These are phyloP conservation scores for Pseudofabraea citricarpa DNA, from an alignment of 2,329 filamentous ascomycete genomes.

Conservation along the genomic window DNA sequence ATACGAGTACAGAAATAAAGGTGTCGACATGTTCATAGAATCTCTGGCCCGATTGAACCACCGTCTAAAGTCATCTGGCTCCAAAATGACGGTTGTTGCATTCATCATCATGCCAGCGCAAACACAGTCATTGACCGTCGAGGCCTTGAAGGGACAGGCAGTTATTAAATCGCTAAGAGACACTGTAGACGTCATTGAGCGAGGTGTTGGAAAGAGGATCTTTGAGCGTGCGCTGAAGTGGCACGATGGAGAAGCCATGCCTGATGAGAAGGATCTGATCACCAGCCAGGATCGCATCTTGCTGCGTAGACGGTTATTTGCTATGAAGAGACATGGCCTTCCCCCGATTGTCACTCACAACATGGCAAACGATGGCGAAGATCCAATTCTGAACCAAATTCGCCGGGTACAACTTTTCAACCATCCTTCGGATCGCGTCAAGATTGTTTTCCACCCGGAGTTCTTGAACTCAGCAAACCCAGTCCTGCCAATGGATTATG, in stretches of 20 bases:
- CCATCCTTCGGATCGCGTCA: slow-evolving; percentile 89
- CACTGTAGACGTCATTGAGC: slow-evolving; percentile 88
- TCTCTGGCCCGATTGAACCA: slow-evolving; percentile 92
- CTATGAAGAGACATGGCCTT: slow-evolving; percentile 87
- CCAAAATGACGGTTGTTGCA: slow-evolving; percentile 90
- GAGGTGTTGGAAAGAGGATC: slow-evolving; percentile 85
- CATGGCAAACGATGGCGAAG: slow-evolving; percentile 91
- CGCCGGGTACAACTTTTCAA: slow-evolving; percentile 96
- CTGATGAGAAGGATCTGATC: slow-evolving; percentile 95
- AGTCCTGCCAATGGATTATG: slow-evolving; percentile 91
- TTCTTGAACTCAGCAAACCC: slow-evolving; percentile 96
- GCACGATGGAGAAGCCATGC: slow-evolving; percentile 90
- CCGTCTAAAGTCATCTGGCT: slow-evolving; percentile 76
- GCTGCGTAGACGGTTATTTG: slow-evolving; percentile 84
- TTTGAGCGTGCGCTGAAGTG: slow-evolving; percentile 93
- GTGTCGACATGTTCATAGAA: slow-evolving; percentile 99
- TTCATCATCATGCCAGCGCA: slow-evolving; percentile 99
- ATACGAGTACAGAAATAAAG: slow-evolving; percentile 98
- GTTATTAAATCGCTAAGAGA: slow-evolving; percentile 95
- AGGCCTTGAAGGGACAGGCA: slow-evolving; percentile 92
- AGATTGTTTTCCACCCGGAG: slow-evolving; percentile 96
- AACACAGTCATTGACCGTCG: slow-evolving; percentile 89
- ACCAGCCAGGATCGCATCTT: slow-evolving; percentile 89
- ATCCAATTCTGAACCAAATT: slow-evolving; percentile 93
- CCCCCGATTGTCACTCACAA: slow-evolving; percentile 98